Conservation (phyloP, 768 basidiomycete genomes). For the Rhodotorula toruloides region DNA sequence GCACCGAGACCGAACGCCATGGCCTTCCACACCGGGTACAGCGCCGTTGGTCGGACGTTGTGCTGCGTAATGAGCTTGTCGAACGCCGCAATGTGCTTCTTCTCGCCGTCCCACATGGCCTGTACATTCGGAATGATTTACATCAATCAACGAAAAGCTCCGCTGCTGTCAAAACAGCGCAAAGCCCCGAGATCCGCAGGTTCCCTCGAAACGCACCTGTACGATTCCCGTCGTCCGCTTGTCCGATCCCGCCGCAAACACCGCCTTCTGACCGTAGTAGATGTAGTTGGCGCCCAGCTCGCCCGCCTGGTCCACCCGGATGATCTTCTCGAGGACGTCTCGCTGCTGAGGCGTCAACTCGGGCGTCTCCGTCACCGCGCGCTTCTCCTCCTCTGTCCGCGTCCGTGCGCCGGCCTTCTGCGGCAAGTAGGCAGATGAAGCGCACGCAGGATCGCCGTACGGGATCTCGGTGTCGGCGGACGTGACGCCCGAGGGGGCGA, state of each 20-base stretch:
- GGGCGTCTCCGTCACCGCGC: constrained; percentile 29
- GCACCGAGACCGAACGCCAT: constrained; percentile 83
- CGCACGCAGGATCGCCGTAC: constrained; percentile 18
- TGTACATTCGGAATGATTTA: constrained; percentile 44
- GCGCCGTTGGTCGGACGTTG: constrained; percentile 70
- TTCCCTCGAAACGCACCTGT: constrained; percentile 55
- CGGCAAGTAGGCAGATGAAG: constrained; percentile 32
- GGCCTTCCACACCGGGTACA: constrained; percentile 77
- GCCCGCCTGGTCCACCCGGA: constrained; percentile 91
- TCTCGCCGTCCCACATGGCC: constrained; percentile 98
- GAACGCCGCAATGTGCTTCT: constrained; percentile 82
- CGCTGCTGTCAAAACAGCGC: no score
- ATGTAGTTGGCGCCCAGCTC: constrained; percentile 96
- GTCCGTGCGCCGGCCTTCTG: not conserved
- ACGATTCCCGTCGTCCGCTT: constrained; percentile 60
- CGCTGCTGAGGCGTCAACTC: constrained; percentile 43
- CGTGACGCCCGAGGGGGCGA: constrained; percentile 25
- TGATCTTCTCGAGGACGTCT: constrained; percentile 45
- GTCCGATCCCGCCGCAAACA: constrained; percentile 53
- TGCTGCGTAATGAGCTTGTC: constrained; percentile 79
- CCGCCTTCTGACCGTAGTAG: constrained; percentile 76
- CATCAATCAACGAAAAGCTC: not conserved
- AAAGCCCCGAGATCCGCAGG: constrained; percentile 19
- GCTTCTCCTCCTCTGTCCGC: not conserved
- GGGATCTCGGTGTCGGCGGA: constrained; percentile 32